Evolutionary conservation across 2,329 filamentous ascomycete species (phyloP), one percentile per base, ranked within the genome.

Genomic region (Truncatella angustata): DNA sequence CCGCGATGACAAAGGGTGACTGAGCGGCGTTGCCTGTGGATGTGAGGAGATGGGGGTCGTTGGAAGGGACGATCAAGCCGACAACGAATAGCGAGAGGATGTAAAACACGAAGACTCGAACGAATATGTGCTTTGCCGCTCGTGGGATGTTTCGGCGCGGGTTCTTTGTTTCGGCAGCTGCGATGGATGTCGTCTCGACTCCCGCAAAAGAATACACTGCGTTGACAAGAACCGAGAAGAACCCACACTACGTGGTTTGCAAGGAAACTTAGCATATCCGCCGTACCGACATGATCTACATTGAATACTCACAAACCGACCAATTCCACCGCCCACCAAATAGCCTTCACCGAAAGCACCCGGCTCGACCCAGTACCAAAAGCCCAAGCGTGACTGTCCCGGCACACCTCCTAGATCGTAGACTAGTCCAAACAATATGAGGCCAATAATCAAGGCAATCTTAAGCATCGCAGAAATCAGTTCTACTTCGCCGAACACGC

Each of bases 1-100:
- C 75, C 7, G 75, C 77, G 48, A 81, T 77, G 34, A 80, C 78
- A 66, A 77, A 82, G 0, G 79, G 79, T 3, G 75, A 80, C 62
- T 79, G 73, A 2, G 70, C 67, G 16, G 66, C 69, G n/a, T 68
- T 70, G 6, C 66, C 69, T 1, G 61, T 57, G 1, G 62, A 61
- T 0, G 66, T 62, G 7, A 77, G 61, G 1, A 57, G 49, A 5
- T 14, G 12, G 10, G 40, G 32, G 24, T 49, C 12, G 18, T 49
- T 16, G 18, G 35, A 49, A 2, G 35, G 44, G 26, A 45, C 59
- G 39, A 54, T 39, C 5, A 53, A n/a, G 10, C 51, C 50, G 7
- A 54, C 43, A 30, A 52, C 21, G 42, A 58, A 43, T 18, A 49
- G 39, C 21, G 48, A 43, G 2, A 58, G 36, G 14, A 57, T 30